Conservation (phyloP, 2,329 filamentous ascomycete species). For the Xylaria sp. region DNA sequence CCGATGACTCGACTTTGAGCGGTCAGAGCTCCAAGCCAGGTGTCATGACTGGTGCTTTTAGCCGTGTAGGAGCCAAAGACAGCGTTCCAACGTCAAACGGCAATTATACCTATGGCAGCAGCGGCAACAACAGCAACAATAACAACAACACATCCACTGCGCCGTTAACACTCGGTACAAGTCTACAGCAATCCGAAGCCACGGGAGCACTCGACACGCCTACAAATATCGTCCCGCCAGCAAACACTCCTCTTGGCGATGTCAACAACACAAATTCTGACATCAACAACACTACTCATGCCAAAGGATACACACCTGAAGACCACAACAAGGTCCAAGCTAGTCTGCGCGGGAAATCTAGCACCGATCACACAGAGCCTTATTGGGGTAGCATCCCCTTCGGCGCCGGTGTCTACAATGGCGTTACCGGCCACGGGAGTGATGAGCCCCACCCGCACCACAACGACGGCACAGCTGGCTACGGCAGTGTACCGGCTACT, state of each 20-base stretch:
- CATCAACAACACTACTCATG: background rate
- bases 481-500: background rate
- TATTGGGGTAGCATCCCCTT: constrained; percentile 40
- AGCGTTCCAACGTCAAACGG: background rate
- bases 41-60: constrained; percentile 35
- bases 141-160: background rate
- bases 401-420: constrained; percentile 38
- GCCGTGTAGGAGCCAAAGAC: constrained; percentile 20
- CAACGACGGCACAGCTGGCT: too few relatives aligned
- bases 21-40: constrained; percentile 23
- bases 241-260: background rate
- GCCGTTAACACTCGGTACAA: background rate
- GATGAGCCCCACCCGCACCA: constrained; percentile 9
- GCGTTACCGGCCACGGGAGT: constrained; percentile 33
- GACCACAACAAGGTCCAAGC: constrained; percentile 27
- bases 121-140: too few relatives aligned
- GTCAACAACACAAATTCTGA: background rate
- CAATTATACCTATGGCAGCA: constrained; percentile 7
- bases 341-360: constrained; percentile 21
- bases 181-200: background rate
- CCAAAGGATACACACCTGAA: background rate
- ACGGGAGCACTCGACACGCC: background rate
- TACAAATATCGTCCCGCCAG: background rate
- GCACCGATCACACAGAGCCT: constrained; percentile 29
- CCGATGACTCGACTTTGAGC: background rate